A percentile compares a stretch with the other conserved stretches of the same genome.
phyloP scores from a whole-genome alignment of 257 asterid species.

The Parsonsia alboflavescens region DNA sequence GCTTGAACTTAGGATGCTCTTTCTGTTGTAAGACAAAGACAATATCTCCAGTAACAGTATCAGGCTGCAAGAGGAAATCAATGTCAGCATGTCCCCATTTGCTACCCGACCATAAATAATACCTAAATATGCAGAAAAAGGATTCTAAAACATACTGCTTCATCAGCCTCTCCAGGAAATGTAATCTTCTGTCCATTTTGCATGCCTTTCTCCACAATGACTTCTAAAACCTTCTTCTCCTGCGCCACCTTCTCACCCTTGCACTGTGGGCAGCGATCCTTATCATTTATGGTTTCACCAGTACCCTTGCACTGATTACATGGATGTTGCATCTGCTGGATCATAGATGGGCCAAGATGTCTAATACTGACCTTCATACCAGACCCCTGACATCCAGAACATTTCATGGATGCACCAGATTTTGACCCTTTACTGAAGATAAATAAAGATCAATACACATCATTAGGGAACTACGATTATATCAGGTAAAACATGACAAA shows the following conservation, averaged over 20 bases:
- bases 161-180: constrained; percentile 96
- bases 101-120: neutral
- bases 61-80: constrained; percentile 56
- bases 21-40: constrained; percentile 83
- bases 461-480: neutral
- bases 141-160: constrained; percentile 49
- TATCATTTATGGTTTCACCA: constrained; percentile 77
- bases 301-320: constrained; percentile 93
- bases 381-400: constrained; percentile 88
- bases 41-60: constrained; percentile 83
- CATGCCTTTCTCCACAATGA: constrained; percentile 93
- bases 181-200: constrained; percentile 84
- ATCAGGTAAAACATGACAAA: neutral
- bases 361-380: constrained; percentile 88
- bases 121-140: neutral
- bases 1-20: constrained; percentile 85
- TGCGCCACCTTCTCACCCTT: constrained; percentile 84
- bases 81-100: neutral
- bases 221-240: constrained; percentile 92
- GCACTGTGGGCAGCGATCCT: constrained; percentile 77
- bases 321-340: constrained; percentile 93
- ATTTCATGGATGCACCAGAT: constrained; percentile 84
- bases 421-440: constrained; percentile 80
- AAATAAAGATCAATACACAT: neutral
- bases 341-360: constrained; percentile 92